Conservation (phyloP, 2,329 filamentous ascomycete genomes). For the Cladosporium sp. region DNA sequence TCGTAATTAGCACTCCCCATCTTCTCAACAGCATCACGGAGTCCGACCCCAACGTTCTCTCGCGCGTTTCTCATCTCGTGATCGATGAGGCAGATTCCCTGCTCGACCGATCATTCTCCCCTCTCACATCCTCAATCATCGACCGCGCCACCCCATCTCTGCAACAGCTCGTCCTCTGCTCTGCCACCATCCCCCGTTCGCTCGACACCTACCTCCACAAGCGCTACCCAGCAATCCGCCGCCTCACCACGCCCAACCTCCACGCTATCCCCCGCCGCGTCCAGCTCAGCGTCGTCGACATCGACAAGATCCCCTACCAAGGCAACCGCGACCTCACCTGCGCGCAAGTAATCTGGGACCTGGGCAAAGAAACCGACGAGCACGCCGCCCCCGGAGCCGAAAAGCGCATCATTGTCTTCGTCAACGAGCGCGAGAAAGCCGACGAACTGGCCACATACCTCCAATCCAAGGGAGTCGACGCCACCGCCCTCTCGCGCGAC, state of each 20-base stretch:
- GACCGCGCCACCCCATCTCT: conserved; percentile 77
- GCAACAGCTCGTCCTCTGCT: conserved; percentile 85
- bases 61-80: conserved; percentile 83
- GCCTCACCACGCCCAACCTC: conserved; percentile 90
- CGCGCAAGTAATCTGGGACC: conserved; percentile 90
- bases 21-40: conserved; percentile 84
- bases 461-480: conserved; percentile 79
- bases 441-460: conserved; percentile 77
- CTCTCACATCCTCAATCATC: conserved; percentile 76
- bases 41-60: conserved; percentile 85
- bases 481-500: conserved; percentile 79
- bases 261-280: conserved; percentile 94
- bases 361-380: conserved; percentile 66
- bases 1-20: conserved; percentile 85
- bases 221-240: conserved; percentile 75
- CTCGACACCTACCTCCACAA: conserved; percentile 80
- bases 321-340: conserved; percentile 92
- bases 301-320: conserved; percentile 85
- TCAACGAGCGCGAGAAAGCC: conserved; percentile 91
- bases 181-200: conserved; percentile 87
- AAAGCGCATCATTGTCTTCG: conserved; percentile 89
- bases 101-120: conserved; percentile 86
- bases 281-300: conserved; percentile 88
- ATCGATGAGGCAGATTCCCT: conserved; percentile 96
- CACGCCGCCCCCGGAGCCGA: conserved; percentile 55